Evolutionary conservation across 768 basidiomycete genomes (phyloP).

Genomic region (Russula emetica): DNA sequence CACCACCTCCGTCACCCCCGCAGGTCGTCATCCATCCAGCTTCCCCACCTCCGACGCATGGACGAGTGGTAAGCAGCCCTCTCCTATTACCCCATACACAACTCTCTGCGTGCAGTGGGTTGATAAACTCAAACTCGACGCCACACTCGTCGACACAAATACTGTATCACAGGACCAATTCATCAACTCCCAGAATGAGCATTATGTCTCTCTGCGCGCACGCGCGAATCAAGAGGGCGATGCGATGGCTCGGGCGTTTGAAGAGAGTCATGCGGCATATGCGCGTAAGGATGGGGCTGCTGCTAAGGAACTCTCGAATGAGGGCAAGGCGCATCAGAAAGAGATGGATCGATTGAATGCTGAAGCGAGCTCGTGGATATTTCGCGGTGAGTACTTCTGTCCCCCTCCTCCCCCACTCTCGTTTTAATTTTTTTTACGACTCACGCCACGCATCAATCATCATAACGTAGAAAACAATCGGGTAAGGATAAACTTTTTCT

Average conservation of each 20-base stretch:
- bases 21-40: not conserved
- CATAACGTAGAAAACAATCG: conserved; percentile 64
- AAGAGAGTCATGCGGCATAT: conserved; percentile 74
- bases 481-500: conserved; percentile 37
- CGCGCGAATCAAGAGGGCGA: conserved; percentile 78
- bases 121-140: not conserved
- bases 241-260: conserved; percentile 65
- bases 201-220: conserved; percentile 67
- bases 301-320: conserved; percentile 76
- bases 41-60: conserved; percentile 14
- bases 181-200: conserved; percentile 61
- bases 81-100: not conserved
- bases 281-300: conserved; percentile 62
- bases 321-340: conserved; percentile 75
- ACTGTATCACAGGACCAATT: conserved; percentile 44
- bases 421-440: not conserved
- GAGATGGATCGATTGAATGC: conserved; percentile 76
- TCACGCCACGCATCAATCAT: not conserved
- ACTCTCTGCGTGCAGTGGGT: not conserved
- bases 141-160: not conserved
- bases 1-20: not conserved
- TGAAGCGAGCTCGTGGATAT: conserved; percentile 87
- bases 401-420: not conserved
- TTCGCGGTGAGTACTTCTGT: conserved; percentile 46
- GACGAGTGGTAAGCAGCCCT: conserved; percentile 20